phyloP scores from a whole-genome alignment of 768 basidiomycete species.

The Leccinum rimulosum region DNA sequence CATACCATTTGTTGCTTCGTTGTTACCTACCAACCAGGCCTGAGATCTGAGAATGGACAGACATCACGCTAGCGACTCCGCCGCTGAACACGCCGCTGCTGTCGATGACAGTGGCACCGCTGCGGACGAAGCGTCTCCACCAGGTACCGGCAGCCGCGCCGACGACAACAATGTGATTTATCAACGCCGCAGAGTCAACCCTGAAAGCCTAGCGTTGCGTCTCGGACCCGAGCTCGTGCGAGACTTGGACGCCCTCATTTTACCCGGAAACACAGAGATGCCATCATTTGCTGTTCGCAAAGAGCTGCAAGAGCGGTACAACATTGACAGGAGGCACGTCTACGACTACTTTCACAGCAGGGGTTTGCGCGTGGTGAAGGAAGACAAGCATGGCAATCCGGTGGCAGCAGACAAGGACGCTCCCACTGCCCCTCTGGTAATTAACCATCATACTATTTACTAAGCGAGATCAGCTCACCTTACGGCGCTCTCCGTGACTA shows the following conservation, averaged over 20 bases:
- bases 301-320: constrained; percentile 67
- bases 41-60: constrained; percentile 13
- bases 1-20: constrained; percentile 1
- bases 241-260: constrained; percentile 70
- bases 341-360: constrained; percentile 76
- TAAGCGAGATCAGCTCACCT: constrained; percentile 12
- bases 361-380: constrained; percentile 61
- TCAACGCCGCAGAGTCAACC: constrained; percentile 55
- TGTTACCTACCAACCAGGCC: not conserved
- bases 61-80: not conserved
- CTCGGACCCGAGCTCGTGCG: constrained; percentile 64
- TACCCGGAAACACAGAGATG: constrained; percentile 70
- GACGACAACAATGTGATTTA: constrained; percentile 15
- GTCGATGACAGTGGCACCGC: not conserved
- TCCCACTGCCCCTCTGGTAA: constrained; percentile 22
- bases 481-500: constrained; percentile 4
- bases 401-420: constrained; percentile 24
- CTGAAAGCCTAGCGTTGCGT: constrained; percentile 63
- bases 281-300: constrained; percentile 68
- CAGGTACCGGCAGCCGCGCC: constrained; percentile 13
- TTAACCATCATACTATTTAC: not conserved
- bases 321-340: constrained; percentile 69
- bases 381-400: constrained; percentile 58
- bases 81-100: not conserved
- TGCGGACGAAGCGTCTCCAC: constrained; percentile 1